phyloP scores from a whole-genome alignment of 345 rosid genomes.

The Linum lewisii region DNA sequence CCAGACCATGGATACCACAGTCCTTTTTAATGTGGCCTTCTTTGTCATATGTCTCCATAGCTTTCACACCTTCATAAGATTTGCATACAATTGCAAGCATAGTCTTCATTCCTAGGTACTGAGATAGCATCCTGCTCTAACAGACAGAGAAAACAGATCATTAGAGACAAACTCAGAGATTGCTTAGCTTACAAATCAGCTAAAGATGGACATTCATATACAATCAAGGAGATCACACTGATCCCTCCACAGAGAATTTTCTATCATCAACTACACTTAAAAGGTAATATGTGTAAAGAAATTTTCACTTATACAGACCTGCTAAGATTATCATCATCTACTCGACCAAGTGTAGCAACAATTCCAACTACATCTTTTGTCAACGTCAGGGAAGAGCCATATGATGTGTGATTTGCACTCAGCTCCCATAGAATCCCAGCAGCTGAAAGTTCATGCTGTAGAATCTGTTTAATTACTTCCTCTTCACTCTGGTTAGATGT shows the following conservation, averaged over 20 bases:
- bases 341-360: constrained; percentile 78
- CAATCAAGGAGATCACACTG: background rate
- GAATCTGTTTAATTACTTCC: constrained; percentile 49
- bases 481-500: constrained; percentile 40
- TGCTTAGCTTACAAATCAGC: too few species aligned
- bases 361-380: constrained; percentile 57
- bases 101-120: constrained; percentile 60
- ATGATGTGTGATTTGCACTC: constrained; percentile 31
- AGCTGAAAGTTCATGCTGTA: constrained; percentile 49
- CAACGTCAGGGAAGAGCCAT: constrained; percentile 31
- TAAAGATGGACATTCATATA: too few species aligned
- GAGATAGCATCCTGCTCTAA: constrained; percentile 50
- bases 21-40: constrained; percentile 48
- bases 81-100: constrained; percentile 85
- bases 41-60: constrained; percentile 43
- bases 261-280: background rate
- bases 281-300: constrained; percentile 3
- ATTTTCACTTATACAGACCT: constrained; percentile 42
- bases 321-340: constrained; percentile 67
- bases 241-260: background rate
- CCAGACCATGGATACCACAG: constrained; percentile 76
- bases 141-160: background rate
- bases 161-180: background rate
- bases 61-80: constrained; percentile 40
- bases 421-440: constrained; percentile 60